These are phyloP conservation scores for Oropetium thomaeum DNA, from an alignment of 176 grass and related monocot species.

Conservation along the genomic window DNA sequence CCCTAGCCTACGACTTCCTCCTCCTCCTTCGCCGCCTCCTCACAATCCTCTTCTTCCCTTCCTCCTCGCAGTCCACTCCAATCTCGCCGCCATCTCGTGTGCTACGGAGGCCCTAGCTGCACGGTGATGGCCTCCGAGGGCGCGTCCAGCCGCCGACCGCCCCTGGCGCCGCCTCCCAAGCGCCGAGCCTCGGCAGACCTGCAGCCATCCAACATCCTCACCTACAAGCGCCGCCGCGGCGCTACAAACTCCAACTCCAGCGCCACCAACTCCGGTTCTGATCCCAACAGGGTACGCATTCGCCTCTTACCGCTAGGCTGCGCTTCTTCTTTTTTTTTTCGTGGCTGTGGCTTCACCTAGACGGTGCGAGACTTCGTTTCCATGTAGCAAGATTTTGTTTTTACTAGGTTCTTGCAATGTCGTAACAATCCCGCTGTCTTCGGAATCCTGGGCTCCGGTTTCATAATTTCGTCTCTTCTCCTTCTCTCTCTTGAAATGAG, in stretches of 20 bases:
- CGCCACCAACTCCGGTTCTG: neutral
- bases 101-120: neutral
- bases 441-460: too few species aligned
- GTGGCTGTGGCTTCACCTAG: neutral
- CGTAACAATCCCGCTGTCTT: neutral
- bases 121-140: conserved; percentile 25
- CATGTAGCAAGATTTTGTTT: conserved; percentile 12
- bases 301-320: neutral
- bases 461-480: neutral
- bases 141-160: conserved; percentile 8
- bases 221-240: conserved; percentile 52
- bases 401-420: neutral
- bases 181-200: neutral
- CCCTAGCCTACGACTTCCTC: neutral
- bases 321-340: neutral
- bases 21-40: neutral
- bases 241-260: neutral
- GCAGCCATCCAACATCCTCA: neutral
- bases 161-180: conserved; percentile 24
- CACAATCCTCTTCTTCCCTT: neutral
- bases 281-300: neutral
- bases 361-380: too few species aligned
- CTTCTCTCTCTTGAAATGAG: neutral
- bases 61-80: neutral
- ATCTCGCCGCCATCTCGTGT: neutral